phyloP scores from a whole-genome alignment of 1,139 yeast species.

The Zhuliangozyma parablackwelliae region DNA sequence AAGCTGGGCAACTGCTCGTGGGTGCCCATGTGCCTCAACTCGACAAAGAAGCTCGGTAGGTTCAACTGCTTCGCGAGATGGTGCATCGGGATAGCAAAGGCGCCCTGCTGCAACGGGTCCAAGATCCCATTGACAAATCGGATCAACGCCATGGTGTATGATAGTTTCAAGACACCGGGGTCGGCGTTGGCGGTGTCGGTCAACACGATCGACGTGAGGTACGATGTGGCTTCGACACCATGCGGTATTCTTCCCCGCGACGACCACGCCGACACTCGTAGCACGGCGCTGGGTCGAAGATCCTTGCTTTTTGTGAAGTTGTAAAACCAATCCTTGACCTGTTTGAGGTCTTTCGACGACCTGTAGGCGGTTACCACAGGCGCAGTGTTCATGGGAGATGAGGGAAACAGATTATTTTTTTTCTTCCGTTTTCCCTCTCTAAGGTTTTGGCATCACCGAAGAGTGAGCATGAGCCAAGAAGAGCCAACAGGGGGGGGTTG shows the following conservation, averaged over 20 bases:
- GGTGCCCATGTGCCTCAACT: conserved; percentile 84
- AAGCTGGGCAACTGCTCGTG: conserved; percentile 81
- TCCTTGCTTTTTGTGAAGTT: conserved; percentile 25
- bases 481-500: too few species aligned
- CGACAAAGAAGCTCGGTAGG: conserved; percentile 83
- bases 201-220: conserved; percentile 51
- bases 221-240: conserved; percentile 53
- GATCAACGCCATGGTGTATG: conserved; percentile 74
- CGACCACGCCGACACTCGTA: conserved; percentile 40
- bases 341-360: conserved; percentile 44
- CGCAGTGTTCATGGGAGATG: conserved; percentile 8
- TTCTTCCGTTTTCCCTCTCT: too few species aligned
- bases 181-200: conserved; percentile 22
- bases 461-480: too few species aligned
- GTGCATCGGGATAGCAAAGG: conserved; percentile 74
- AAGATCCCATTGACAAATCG: conserved; percentile 88
- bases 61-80: conserved; percentile 64
- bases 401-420: not conserved
- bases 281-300: conserved; percentile 29
- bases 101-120: conserved; percentile 82
- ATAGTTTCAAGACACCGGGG: conserved; percentile 35
- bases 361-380: conserved; percentile 59
- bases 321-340: conserved; percentile 58
- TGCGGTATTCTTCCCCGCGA: conserved; percentile 45
- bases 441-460: too few species aligned